These are phyloP conservation scores for Omphalea diandra DNA, from an alignment of 441 rosid species.

Conservation along the genomic window DNA sequence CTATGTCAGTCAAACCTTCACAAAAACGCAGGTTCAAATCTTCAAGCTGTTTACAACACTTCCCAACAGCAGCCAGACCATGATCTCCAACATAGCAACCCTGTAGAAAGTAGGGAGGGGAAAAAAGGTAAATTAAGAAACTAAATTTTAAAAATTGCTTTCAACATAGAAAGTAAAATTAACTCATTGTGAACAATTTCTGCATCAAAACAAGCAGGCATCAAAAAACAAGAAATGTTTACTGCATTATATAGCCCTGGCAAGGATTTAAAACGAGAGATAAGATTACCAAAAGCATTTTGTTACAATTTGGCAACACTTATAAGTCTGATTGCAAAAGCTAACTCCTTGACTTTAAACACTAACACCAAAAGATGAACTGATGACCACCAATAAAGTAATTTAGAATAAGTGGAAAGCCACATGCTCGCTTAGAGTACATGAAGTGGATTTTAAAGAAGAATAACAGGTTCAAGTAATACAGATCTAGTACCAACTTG, in stretches of 20 bases:
- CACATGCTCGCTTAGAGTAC: background rate
- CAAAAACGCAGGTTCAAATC: constrained; percentile 78
- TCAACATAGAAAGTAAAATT: background rate
- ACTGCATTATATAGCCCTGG: background rate
- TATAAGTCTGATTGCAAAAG: background rate
- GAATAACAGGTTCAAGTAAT: background rate
- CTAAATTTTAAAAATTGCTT: background rate
- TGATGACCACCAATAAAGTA: background rate
- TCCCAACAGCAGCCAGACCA: constrained; percentile 77
- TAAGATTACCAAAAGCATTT: background rate
- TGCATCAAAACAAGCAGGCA: background rate
- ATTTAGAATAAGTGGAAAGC: background rate
- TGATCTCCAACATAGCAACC: constrained; percentile 89
- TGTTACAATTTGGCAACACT: background rate
- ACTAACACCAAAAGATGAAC: background rate
- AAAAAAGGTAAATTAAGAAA: background rate
- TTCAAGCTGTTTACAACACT: constrained; percentile 66
- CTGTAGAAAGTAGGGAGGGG: constrained; percentile 28
- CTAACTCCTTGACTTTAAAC: background rate
- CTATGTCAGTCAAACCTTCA: constrained; percentile 76
- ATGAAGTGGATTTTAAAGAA: background rate
- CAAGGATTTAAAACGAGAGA: background rate
- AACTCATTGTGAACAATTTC: background rate
- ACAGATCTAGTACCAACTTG: background rate
- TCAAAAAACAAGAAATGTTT: background rate